These are phyloP conservation scores for Themeda triandra DNA, from an alignment of 176 grass and related monocot genomes.

Conservation along the genomic window DNA sequence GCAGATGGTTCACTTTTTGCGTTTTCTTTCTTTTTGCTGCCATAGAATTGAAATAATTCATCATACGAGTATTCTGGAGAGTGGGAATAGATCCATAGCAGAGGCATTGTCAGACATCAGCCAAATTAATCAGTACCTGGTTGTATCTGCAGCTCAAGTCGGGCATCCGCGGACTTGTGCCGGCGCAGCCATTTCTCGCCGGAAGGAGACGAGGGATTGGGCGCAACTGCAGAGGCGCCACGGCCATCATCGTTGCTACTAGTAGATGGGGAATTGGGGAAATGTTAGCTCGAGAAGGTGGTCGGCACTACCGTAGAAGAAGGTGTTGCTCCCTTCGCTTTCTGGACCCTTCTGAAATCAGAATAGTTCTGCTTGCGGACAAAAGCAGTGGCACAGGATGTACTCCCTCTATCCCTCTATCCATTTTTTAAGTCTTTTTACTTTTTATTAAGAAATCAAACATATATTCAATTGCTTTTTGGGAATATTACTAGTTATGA, in stretches of 20 bases:
- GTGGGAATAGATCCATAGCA: neutral
- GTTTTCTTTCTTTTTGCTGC: neutral
- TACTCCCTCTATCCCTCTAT: too few species aligned
- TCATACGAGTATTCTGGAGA: neutral
- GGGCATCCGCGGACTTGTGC: neutral
- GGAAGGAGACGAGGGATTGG: conserved; percentile 4
- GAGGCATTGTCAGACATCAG: neutral
- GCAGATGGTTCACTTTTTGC: neutral
- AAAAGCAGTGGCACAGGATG: neutral
- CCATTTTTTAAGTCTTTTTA: too few species aligned
- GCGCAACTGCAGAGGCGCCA: conserved; percentile 20
- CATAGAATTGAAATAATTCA: neutral
- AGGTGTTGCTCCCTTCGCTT: neutral
- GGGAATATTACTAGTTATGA: too few species aligned
- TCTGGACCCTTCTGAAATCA: conserved; percentile 23
- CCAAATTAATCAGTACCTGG: conserved; percentile 16
- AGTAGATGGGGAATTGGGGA: neutral
- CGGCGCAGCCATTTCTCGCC: conserved; percentile 2
- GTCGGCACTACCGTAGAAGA: conserved; percentile 33
- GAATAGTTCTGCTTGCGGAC: conserved; percentile 14
- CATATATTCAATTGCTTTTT: too few species aligned
- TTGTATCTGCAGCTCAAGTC: conserved; percentile 22
- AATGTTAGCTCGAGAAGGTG: neutral
- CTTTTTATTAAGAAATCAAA: too few species aligned
- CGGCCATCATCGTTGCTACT: neutral